Evolutionary conservation across 257 asterid genomes (phyloP), one percentile per base, ranked within the genome.

Genomic region (Lycium barbarum): DNA sequence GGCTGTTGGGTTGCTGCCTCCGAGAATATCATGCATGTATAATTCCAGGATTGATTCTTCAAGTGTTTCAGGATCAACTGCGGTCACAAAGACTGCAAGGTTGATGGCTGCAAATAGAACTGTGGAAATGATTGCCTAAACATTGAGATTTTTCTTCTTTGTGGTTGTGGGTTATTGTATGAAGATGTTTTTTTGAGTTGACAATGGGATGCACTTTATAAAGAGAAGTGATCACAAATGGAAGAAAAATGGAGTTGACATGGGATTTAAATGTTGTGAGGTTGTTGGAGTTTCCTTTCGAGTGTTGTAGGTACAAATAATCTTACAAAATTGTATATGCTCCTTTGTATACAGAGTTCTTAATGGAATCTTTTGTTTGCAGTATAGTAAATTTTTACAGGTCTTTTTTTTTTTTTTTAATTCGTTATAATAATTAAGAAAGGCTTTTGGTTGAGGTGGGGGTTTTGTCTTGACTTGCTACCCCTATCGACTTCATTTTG

Each of bases 1-100:
- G 97, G 47, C 97, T 95, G 54, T 97, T 95, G 87, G 93, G 35
- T 93, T 95, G 90, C 85, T 93, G 36, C 98, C 98, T 9, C 45
- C 0, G 1, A 13, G 73, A 66, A 38, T 17, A 57, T 57, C 20
- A 57, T 15, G 22, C 22, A 57, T 57, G 8, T 57, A 57, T n/a
- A 57, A 4, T 7, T 57, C 20, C 20, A 57, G 5, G 62, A 14
- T 57, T 57, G 62, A 5, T 4, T 57, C 62, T 57, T 6, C 20
- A 15, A n/a, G 62, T 57, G 20, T 57, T 40, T 40, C 45, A 40
- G 45, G 45, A 40, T 40, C 45, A 40, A 40, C 5, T 57, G 6
- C 61, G 5, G 62, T 55, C 15, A 55, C 62, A 0, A 10, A 63
- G 70, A 63, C 70, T 63, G 70, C 70, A 63, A 22, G 70, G 9